phyloP scores from a whole-genome alignment of 75 land plant genomes.

The Picea sitchensis region DNA sequence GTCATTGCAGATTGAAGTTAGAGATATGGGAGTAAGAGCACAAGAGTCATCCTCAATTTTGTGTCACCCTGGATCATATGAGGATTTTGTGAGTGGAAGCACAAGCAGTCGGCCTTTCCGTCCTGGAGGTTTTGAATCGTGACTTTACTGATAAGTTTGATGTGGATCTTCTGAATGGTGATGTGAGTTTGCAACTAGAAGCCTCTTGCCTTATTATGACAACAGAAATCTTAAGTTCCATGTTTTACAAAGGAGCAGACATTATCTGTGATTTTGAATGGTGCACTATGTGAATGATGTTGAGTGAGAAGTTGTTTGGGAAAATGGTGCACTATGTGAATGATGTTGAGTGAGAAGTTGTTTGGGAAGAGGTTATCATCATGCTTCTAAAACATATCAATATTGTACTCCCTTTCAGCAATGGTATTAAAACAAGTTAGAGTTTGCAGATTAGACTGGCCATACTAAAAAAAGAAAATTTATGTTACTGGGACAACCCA shows the following conservation, averaged over 20 bases:
- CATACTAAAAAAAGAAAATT: too few species aligned
- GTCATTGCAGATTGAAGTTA: conserved; percentile 48
- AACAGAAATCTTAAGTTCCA: conserved; percentile 94
- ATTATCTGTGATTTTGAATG: conserved; percentile 98
- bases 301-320: conserved; percentile 99
- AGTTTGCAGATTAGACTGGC: too few species aligned
- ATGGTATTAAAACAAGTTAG: conserved; percentile 43
- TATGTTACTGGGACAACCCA: too few species aligned
- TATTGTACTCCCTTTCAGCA: conserved; percentile 50
- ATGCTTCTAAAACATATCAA: conserved; percentile 90
- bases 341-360: conserved; percentile 97
- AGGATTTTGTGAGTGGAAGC: conserved; percentile 91
- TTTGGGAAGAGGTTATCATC: conserved; percentile 99
- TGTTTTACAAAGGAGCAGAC: conserved; percentile 97
- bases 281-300: conserved; percentile 98
- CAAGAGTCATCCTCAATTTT: conserved; percentile 68
- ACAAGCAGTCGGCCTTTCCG: conserved; percentile 86
- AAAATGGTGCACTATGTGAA: conserved; percentile 99
- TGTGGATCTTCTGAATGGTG: conserved; percentile 97
- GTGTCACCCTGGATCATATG: conserved; percentile 73
- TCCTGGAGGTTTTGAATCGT: conserved; percentile 92
- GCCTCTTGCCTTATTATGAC: conserved; percentile 99
- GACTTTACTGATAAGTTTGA: conserved; percentile 97
- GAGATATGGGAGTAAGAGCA: conserved; percentile 43
- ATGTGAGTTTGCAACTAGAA: conserved; percentile 96